A percentile compares a stretch with the other conserved stretches of the same genome.
phyloP scores from a whole-genome alignment of 768 basidiomycete species.

The Gymnopilus dilepis region DNA sequence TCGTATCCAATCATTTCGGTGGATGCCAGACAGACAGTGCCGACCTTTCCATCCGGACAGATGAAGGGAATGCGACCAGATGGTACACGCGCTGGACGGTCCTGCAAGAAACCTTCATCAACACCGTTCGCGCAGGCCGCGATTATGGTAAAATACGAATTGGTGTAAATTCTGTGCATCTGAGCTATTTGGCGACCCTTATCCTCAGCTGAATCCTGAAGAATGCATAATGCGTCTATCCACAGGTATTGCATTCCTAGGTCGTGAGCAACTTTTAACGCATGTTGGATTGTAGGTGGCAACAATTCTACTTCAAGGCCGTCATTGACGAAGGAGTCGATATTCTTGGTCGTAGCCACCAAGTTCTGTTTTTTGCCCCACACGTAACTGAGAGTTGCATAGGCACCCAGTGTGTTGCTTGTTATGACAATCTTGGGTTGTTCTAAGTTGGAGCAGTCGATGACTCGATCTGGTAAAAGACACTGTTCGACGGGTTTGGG shows the following conservation, averaged over 20 bases:
- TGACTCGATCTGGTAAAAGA: constrained; percentile 15
- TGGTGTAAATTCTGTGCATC: constrained; percentile 13
- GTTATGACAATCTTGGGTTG: constrained; percentile 14
- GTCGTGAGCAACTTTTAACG: constrained; percentile 5
- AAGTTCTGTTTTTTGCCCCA: constrained; percentile 12
- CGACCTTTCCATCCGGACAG: constrained; percentile 15
- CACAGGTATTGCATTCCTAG: constrained; percentile 14
- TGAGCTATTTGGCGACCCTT: constrained; percentile 11
- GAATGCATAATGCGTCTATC: constrained; percentile 17
- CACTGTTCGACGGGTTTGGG: constrained; percentile 2
- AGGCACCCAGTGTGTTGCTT: background rate
- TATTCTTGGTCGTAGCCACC: constrained; percentile 10
- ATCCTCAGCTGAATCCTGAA: constrained; percentile 14
- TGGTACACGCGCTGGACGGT: constrained; percentile 5
- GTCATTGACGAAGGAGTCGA: constrained; percentile 3
- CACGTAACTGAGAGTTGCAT: constrained; percentile 16
- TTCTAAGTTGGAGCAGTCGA: constrained; percentile 9
- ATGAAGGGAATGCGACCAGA: constrained; percentile 3
- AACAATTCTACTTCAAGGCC: background rate
- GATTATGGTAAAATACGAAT: constrained; percentile 12
- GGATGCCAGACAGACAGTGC: constrained; percentile 5
- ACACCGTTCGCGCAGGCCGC: constrained; percentile 10
- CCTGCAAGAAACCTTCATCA: constrained; percentile 13
- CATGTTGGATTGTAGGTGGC: constrained; percentile 11
- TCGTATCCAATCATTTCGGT: constrained; percentile 8